Percentiles rank a stretch among this genome's conserved stretches.
phyloP scores from a whole-genome alignment of 306 rosid species.

The Begonia peltatifolia region DNA sequence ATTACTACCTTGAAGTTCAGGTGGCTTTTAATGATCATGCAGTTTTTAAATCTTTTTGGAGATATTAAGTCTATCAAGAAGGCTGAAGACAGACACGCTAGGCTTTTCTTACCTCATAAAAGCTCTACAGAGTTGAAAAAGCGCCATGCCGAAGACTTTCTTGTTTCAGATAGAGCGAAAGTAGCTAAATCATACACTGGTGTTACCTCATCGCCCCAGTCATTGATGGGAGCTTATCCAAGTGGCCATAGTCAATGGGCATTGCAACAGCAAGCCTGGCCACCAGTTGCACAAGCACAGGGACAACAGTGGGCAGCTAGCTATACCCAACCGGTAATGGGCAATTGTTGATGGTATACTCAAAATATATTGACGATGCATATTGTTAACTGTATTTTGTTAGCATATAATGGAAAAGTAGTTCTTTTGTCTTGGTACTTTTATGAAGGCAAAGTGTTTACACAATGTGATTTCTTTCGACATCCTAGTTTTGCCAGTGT shows the following conservation, averaged over 20 bases:
- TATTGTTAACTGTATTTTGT: not conserved
- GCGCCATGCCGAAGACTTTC: conserved; percentile 87
- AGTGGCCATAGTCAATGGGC: conserved; percentile 78
- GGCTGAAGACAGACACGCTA: conserved; percentile 90
- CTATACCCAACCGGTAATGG: conserved; percentile 70
- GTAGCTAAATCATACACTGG: conserved; percentile 52
- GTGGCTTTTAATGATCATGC: conserved; percentile 13
- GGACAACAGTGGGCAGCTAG: conserved; percentile 97
- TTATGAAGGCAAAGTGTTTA: no score
- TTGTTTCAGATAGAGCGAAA: conserved; percentile 79
- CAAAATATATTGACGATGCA: not conserved
- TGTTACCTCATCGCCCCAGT: conserved; percentile 69
- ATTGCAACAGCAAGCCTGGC: conserved; percentile 91
- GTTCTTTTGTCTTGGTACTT: no score
- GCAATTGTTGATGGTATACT: not conserved
- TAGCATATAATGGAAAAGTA: no score
- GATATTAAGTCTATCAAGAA: conserved; percentile 77
- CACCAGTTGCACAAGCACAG: conserved; percentile 72
- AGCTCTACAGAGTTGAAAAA: conserved; percentile 81
- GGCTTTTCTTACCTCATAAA: conserved; percentile 68
- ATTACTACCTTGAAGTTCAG: no score
- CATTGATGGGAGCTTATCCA: conserved; percentile 70
- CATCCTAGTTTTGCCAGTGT: no score
- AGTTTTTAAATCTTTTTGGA: conserved; percentile 92
- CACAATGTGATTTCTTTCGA: no score